Base-by-base conservation (phyloP, 345 rosid species). In the Clarkia xantiana region DNA sequence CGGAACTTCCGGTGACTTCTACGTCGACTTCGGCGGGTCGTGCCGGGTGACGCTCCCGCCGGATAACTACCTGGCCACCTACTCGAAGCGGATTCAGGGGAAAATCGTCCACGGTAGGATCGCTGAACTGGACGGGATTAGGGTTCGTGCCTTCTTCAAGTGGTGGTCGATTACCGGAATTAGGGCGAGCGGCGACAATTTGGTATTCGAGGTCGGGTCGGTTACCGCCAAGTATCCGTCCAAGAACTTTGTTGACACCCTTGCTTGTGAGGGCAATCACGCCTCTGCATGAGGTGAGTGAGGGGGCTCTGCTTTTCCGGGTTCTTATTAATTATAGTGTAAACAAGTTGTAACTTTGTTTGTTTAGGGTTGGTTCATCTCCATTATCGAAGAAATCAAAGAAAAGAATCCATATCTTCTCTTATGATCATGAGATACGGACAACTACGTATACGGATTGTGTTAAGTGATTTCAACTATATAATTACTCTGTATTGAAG, bases 101-200 rank as follows among this genome's bases (percentile, higher is more conserved):
- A 84, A 75, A 70, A 85, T 90, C 56, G 70, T 66, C 14, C 55
- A 55, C 40, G 97, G 95, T 47, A 64, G 63, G 62, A 82, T 85
- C 61, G 79, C 82, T 44, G 80, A 74, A 52, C 78, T 89, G 48
- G 75, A 77, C 0, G 97, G 97, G 29, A 89, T 89, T 49, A 72
- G 85, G 51, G 94, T 85, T 50, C 15, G 94, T 60, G 97, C 95
- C 14, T 65, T 89, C 54, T 89, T 75, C 64, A 54, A 67, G 68
- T 82, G 82, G 84, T 89, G 95, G 97, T 76, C 86, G 11, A 78
- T 89, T 14, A 80, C 91, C 1, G 97, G 97, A 43, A 90, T 90
- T 48, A 61, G 72, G 60, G 68, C 86, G 18, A 79, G 73, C 11
- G 93, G 84, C 4, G 88, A 79, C n/a, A 64, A 84, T 58, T 65